Evolutionary conservation across 202 grass and related monocot genomes (phyloP), one percentile per base, ranked within the genome.

Genomic region (Schoenoplectus triqueter): DNA sequence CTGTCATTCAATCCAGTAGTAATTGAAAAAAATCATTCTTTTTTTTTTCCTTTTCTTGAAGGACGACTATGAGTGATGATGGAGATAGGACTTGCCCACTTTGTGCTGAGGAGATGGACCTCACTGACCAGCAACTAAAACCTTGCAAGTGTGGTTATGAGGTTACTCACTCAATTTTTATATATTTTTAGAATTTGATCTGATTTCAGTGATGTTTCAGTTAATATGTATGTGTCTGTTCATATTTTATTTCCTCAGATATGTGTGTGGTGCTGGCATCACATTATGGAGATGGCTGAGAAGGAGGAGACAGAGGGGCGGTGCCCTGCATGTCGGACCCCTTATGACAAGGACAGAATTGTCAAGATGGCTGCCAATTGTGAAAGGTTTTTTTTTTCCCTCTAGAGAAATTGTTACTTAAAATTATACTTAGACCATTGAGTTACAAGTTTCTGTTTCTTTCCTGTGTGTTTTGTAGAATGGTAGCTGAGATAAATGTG

Each of bases 221-320:
- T 15, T 6, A 56, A 14, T 40, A 15, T 46, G 41, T 59, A 4
- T 69, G 10, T 87, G 21, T 47, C 19, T 62, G 82, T 64, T 73
- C 7, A 7, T 81, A 71, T 80, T 59, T 65, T 50, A 5, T 70
- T 85, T 18, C 7, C 77, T 39, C 81, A 98, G 95, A 93, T 98
- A 84, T 99, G 93, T 85, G 90, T 99, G 67, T 98, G 96, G 96
- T 98, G 96, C 69, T 98, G 96, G 93, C 96, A 98, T 88, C 96
- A 98, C 22, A 91, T 98, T 88, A 94, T 94, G 79, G 93, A 98
- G 66, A 95, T 98, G 91, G 93, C 96, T 46, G 93, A 95, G 79
- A 98, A 99, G 82, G 96, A 98, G 84, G 96, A 98, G n/a, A 92
- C 91, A 0, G 93, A 95, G 87, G 96, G 92, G 14, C 96, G 96